A percentile compares a stretch with the other conserved stretches of the same genome.
Evolutionary conservation across 2,329 filamentous ascomycete genomes (phyloP).

Genomic region (Botryotinia narcissicola): DNA sequence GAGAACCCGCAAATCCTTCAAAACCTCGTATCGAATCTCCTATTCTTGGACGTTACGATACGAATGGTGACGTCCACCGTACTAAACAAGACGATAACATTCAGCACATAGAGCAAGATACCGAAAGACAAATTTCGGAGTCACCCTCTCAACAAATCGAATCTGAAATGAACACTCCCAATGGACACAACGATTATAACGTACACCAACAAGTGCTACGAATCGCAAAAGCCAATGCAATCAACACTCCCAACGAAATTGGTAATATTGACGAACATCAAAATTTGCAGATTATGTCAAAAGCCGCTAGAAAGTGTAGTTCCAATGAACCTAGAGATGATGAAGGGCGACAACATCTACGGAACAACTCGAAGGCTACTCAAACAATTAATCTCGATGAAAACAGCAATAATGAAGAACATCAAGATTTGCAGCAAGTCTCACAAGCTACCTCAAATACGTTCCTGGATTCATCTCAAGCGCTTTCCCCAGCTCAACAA

Average conservation of each 20-base stretch:
- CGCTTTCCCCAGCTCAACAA: not conserved
- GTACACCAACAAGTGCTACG: not conserved
- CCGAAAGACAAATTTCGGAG: not conserved
- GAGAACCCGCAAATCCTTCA: not conserved
- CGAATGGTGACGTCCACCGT: slow-evolving; percentile 7
- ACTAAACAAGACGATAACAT: not conserved
- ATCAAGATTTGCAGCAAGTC: not conserved
- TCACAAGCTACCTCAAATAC: not conserved
- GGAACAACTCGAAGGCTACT: not conserved
- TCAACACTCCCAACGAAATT: not conserved
- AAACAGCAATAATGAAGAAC: not conserved
- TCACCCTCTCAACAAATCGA: not conserved
- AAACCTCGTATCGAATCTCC: slow-evolving; percentile 10
- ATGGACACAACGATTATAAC: not conserved
- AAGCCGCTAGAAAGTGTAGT: not conserved
- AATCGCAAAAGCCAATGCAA: not conserved
- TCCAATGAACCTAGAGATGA: not conserved
- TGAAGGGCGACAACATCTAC: not conserved
- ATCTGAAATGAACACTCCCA: not conserved
- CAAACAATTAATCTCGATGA: not conserved
- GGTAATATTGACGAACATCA: not conserved
- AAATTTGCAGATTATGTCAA: not conserved
- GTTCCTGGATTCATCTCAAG: slow-evolving; percentile 4
- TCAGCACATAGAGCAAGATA: not conserved
- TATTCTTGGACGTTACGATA: slow-evolving; percentile 15